Percentiles rank a stretch among this genome's conserved stretches.
Evolutionary conservation across 129 eudicot genomes (phyloP).

Genomic region (Apium graveolens): DNA sequence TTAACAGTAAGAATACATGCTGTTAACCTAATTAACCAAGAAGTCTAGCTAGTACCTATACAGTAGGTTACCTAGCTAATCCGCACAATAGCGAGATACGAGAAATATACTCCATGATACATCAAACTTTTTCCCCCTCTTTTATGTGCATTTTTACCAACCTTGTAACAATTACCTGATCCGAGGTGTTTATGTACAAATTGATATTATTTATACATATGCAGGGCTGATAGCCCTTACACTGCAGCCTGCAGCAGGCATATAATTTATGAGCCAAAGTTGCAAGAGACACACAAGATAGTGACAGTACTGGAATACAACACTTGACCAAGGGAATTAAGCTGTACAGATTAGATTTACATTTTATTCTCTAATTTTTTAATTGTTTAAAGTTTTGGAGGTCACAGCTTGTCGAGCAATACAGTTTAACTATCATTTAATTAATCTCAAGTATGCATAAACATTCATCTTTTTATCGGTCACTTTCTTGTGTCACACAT

Average conservation of each 20-base stretch:
- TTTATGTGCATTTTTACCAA: neutral
- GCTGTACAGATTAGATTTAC: neutral
- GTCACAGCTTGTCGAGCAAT: slow-evolving; percentile 78
- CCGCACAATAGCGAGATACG: neutral
- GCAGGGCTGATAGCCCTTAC: too few relatives aligned
- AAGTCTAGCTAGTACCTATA: neutral
- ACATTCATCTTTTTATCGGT: slow-evolving; percentile 29
- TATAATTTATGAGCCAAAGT: neutral
- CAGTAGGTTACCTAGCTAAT: neutral
- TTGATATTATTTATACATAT: neutral
- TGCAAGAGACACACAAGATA: neutral
- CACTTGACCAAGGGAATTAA: neutral
- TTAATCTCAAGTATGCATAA: slow-evolving; percentile 23
- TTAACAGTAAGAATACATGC: neutral
- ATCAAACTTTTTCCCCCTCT: neutral
- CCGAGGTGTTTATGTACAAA: neutral
- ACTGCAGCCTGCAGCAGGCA: neutral
- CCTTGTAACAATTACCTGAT: neutral
- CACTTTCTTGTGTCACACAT: slow-evolving; percentile 37
- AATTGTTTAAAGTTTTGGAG: slow-evolving; percentile 28
- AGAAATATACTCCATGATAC: neutral
- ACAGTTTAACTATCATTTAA: slow-evolving; percentile 27
- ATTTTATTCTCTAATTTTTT: neutral
- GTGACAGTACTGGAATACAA: neutral
- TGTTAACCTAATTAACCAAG: neutral